These are phyloP conservation scores for Acanthochlamys bracteata DNA, from an alignment of 106 monocot genomes.

Conservation along the genomic window DNA sequence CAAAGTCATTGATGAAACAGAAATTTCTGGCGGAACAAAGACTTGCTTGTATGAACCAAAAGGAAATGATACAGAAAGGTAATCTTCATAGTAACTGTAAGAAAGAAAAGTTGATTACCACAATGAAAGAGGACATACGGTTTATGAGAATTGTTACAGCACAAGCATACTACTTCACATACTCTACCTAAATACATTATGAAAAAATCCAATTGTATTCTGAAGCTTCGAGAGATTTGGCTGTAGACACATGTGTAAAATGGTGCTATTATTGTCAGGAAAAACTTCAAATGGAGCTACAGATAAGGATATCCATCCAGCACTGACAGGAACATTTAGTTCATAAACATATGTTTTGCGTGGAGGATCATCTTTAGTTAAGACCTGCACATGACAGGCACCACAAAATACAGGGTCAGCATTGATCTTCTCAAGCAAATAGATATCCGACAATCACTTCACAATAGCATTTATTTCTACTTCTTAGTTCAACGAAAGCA, in stretches of 20 bases:
- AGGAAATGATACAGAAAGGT: conserved; percentile 71
- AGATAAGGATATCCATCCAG: conserved; percentile 79
- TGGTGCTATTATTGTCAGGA: conserved; percentile 52
- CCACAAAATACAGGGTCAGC: neutral
- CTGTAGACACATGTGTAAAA: conserved; percentile 78
- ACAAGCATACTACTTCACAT: neutral
- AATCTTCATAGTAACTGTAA: conserved; percentile 94
- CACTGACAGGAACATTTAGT: conserved; percentile 65
- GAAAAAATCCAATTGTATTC: conserved; percentile 83
- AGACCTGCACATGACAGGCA: conserved; percentile 45
- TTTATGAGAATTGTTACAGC: too few species aligned
- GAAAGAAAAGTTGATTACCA: conserved; percentile 13
- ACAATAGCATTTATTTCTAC: too few species aligned
- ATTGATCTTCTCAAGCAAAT: too few species aligned
- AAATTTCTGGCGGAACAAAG: conserved; percentile 67
- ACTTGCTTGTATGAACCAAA: conserved; percentile 96
- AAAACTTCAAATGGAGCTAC: conserved; percentile 88
- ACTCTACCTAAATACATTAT: conserved; percentile 66
- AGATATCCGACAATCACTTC: too few species aligned
- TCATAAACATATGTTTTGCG: conserved; percentile 85
- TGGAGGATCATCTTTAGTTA: conserved; percentile 69
- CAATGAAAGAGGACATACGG: neutral
- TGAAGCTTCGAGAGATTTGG: conserved; percentile 57
- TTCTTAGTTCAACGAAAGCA: too few species aligned
- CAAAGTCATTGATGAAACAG: conserved; percentile 48